Evolutionary conservation across 176 grass and related monocot genomes (phyloP).

Genomic region (Alloteropsis semialata): DNA sequence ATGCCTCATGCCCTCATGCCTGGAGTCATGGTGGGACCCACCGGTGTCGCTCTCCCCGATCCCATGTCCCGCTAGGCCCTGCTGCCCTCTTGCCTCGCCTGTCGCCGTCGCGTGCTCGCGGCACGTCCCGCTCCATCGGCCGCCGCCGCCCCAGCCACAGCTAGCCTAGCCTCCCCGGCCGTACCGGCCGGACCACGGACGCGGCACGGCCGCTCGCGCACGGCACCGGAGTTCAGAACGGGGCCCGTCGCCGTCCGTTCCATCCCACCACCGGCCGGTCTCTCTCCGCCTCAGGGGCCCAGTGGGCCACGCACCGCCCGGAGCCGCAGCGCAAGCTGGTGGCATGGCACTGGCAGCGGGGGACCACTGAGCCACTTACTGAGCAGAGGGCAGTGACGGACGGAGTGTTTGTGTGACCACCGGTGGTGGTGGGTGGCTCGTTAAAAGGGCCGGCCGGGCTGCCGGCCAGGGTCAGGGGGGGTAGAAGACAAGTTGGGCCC

Average conservation of each 20-base stretch:
- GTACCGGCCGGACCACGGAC: conserved; percentile 31
- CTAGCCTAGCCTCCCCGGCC: neutral
- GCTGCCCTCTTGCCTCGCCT: neutral
- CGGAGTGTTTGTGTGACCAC: no score
- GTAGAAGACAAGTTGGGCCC: conserved; percentile 20
- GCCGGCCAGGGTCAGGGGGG: neutral
- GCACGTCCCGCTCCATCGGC: neutral
- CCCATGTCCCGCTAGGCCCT: neutral
- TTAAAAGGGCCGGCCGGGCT: neutral
- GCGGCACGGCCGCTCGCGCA: neutral
- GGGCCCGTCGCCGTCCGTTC: neutral
- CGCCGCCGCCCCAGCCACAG: neutral
- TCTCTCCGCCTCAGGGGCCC: no score
- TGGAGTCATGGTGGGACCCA: neutral
- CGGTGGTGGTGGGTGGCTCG: neutral
- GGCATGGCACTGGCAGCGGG: accelerated
- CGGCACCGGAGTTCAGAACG: neutral
- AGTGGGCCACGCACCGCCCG: neutral
- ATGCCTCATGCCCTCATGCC: no score
- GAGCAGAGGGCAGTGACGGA: no score
- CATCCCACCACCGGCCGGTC: neutral
- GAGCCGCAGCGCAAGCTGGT: neutral
- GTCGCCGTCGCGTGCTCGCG: neutral
- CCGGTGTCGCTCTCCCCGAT: neutral
- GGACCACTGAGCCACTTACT: no score